phyloP scores from a whole-genome alignment of 2,329 filamentous ascomycete genomes.

The Penicillium fuscoglaucum region DNA sequence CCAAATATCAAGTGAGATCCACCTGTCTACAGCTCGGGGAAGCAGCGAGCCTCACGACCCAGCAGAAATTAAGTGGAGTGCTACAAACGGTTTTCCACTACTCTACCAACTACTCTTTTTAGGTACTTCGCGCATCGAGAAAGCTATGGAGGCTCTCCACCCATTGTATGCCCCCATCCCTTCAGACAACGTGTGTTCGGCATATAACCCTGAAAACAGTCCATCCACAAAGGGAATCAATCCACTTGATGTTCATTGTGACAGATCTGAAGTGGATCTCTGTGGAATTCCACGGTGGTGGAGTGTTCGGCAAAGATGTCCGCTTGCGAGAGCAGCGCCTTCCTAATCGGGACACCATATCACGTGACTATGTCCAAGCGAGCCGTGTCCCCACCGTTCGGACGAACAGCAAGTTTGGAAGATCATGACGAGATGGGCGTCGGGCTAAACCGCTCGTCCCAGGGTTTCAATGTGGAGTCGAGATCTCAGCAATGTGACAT shows the following conservation, averaged over 20 bases:
- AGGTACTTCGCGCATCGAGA: not conserved
- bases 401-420: not conserved
- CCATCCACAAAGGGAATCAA: not conserved
- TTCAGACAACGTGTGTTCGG: not conserved
- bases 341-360: slow-evolving; percentile 10
- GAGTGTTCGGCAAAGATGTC: slow-evolving; percentile 2
- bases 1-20: not conserved
- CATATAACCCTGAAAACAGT: not conserved
- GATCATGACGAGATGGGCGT: not conserved
- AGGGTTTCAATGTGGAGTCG: slow-evolving; percentile 1
- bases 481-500: slow-evolving; percentile 21
- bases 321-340: slow-evolving; percentile 16
- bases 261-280: not conserved
- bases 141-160: not conserved
- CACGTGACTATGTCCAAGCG: slow-evolving; percentile 11
- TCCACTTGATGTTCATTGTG: not conserved
- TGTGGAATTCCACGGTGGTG: slow-evolving; percentile 14
- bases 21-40: not conserved
- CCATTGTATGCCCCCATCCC: slow-evolving; percentile 5
- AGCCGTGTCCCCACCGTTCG: not conserved
- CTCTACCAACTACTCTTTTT: not conserved
- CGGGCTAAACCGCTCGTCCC: not conserved
- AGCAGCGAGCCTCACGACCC: no score
- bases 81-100: rapidly evolving
- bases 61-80: not conserved